Conservation (phyloP, 805 yeast genomes). For the Zygosaccharomyces pseudorouxii region DNA sequence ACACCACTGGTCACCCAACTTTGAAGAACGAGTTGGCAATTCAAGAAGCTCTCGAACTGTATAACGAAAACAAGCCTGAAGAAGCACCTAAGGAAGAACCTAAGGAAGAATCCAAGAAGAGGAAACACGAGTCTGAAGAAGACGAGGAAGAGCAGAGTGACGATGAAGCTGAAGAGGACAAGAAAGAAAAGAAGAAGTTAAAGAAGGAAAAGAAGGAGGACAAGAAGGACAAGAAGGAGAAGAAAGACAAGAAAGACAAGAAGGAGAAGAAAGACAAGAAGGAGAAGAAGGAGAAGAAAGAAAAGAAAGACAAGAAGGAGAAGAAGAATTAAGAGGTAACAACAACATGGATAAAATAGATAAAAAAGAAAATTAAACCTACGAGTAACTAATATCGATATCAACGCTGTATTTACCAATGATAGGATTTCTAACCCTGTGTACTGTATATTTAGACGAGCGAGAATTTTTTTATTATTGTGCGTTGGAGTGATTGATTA, state of each 20-base stretch:
- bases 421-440: conserved; percentile 16
- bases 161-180: conserved; percentile 45
- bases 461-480: conserved; percentile 7
- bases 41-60: conserved; percentile 78
- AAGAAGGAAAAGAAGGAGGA: conserved; percentile 47
- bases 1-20: conserved; percentile 94
- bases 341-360: not conserved
- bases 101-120: conserved; percentile 33
- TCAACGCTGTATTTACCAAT: conserved; percentile 1
- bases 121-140: conserved; percentile 28
- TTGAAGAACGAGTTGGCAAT: conserved; percentile 95
- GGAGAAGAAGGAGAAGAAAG: conserved; percentile 17
- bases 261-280: conserved; percentile 39
- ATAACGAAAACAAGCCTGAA: conserved; percentile 40
- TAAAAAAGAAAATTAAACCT: not conserved
- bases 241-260: conserved; percentile 44
- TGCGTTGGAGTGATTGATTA: not conserved
- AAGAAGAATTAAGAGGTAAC: conserved; percentile 11
- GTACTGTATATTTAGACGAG: conserved; percentile 31
- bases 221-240: conserved; percentile 47
- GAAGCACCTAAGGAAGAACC: conserved; percentile 30
- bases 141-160: conserved; percentile 39
- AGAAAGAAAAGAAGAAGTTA: conserved; percentile 49
- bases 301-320: conserved; percentile 28
- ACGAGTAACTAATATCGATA: not conserved